Evolutionary conservation across 192 early-diverging fungal genomes (phyloP).

Genomic region (Dissophora globulifera): DNA sequence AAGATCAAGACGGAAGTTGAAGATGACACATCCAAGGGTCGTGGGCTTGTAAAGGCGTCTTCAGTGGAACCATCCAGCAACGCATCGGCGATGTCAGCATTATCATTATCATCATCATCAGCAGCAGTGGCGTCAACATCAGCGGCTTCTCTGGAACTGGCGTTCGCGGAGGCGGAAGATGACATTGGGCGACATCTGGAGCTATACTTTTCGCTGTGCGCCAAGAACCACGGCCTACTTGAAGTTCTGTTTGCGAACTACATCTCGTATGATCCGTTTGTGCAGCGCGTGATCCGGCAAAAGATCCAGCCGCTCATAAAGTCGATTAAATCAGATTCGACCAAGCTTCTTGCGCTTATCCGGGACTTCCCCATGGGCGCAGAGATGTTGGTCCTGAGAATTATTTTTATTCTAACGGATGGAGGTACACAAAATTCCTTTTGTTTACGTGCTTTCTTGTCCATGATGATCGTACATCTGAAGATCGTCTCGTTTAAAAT

Average conservation of each 20-base stretch:
- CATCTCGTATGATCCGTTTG: constrained; percentile 37
- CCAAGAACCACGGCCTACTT: constrained; percentile 77
- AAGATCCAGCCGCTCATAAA: constrained; percentile 75
- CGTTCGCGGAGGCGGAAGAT: constrained; percentile 61
- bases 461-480: too few relatives aligned
- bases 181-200: constrained; percentile 76
- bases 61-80: constrained; percentile 56
- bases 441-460: too few relatives aligned
- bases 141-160: too few relatives aligned
- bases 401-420: constrained; percentile 73
- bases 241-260: constrained; percentile 35
- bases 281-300: constrained; percentile 64
- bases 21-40: constrained; percentile 3
- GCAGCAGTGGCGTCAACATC: neutral
- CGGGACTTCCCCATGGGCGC: constrained; percentile 76
- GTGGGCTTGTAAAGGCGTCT: neutral
- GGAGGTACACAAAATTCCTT: constrained; percentile 57
- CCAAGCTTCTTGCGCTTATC: constrained; percentile 65
- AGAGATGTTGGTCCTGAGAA: constrained; percentile 71
- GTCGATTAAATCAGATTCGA: constrained; percentile 66
- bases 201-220: constrained; percentile 80
- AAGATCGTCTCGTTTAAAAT: neutral
- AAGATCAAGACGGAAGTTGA: constrained; percentile 18
- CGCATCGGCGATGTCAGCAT: constrained; percentile 31
- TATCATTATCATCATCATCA: constrained; percentile 33